phyloP scores from a whole-genome alignment of 2,329 filamentous ascomycete species.

The Furcasterigmium furcatum region DNA sequence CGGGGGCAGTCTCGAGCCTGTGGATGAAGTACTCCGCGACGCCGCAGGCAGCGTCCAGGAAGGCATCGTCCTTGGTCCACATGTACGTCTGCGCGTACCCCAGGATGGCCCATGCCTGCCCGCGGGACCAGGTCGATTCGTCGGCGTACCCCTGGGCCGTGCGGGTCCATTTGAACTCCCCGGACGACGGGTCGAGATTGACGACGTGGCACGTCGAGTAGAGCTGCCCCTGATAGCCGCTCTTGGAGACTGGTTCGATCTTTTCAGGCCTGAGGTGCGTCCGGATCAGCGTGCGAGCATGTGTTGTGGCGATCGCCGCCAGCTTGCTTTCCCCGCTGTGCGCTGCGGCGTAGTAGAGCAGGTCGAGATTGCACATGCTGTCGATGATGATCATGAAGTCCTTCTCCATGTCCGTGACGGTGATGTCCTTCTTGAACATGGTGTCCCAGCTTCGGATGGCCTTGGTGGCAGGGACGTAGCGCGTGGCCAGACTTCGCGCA shows the following conservation, averaged over 20 bases:
- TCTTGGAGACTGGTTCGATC: not conserved
- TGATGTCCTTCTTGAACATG: slow-evolving; percentile 21
- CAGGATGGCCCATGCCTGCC: slow-evolving; percentile 46
- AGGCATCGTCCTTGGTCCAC: slow-evolving; percentile 38
- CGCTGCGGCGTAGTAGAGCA: slow-evolving; percentile 32
- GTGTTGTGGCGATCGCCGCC: slow-evolving; percentile 28
- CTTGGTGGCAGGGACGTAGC: slow-evolving; percentile 34
- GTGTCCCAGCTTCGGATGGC: slow-evolving; percentile 48
- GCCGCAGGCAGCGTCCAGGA: slow-evolving; percentile 37
- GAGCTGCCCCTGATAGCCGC: slow-evolving; percentile 16
- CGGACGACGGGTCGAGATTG: slow-evolving; percentile 39
- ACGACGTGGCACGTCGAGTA: slow-evolving; percentile 39
- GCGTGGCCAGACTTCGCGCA: slow-evolving; percentile 38
- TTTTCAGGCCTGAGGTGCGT: slow-evolving; percentile 33
- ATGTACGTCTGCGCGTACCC: slow-evolving; percentile 44
- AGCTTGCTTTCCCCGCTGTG: slow-evolving; percentile 22
- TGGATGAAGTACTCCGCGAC: slow-evolving; percentile 44
- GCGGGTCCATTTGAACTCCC: slow-evolving; percentile 30
- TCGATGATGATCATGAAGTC: slow-evolving; percentile 37
- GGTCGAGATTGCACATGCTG: slow-evolving; percentile 35
- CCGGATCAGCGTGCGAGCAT: slow-evolving; percentile 32
- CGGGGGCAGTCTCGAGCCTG: slow-evolving; percentile 25
- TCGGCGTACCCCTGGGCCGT: slow-evolving; percentile 44
- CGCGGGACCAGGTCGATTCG: slow-evolving; percentile 43
- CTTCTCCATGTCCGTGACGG: slow-evolving; percentile 20